Percentiles rank a stretch among this genome's conserved stretches.
These are phyloP conservation scores for Trematosphaeria pertusa DNA, from an alignment of 2,329 filamentous ascomycete genomes.

Conservation along the genomic window DNA sequence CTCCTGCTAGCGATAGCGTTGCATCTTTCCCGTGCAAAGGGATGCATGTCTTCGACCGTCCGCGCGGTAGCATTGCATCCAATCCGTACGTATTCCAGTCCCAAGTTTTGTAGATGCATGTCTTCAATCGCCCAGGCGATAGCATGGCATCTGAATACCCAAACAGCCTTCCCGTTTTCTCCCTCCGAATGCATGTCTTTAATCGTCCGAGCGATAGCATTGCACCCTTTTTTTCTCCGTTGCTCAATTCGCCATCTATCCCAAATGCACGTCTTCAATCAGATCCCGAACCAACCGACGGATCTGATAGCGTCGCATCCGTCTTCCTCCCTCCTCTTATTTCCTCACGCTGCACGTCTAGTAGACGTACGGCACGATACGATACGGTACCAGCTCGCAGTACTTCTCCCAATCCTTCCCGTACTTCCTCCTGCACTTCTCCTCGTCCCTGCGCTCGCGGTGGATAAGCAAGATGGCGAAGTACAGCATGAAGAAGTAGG, in stretches of 20 bases:
- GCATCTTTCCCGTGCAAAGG: slow-evolving; percentile 10
- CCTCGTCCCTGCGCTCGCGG: slow-evolving; percentile 84
- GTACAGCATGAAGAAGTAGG: slow-evolving; percentile 94
- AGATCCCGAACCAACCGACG: slow-evolving; percentile 13
- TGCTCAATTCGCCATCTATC: too few species aligned
- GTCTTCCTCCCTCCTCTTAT: neutral
- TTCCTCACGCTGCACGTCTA: slow-evolving; percentile 48
- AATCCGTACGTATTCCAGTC: neutral
- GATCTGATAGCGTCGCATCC: slow-evolving; percentile 35
- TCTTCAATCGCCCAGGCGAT: slow-evolving; percentile 33
- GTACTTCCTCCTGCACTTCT: slow-evolving; percentile 91
- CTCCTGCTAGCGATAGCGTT: slow-evolving; percentile 26
- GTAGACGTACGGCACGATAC: slow-evolving; percentile 87
- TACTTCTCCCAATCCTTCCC: slow-evolving; percentile 92
- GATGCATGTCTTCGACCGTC: slow-evolving; percentile 16
- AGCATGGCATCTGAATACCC: slow-evolving; percentile 22
- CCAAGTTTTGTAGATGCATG: slow-evolving; percentile 20
- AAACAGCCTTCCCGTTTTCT: too few species aligned
- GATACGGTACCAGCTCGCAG: slow-evolving; percentile 78
- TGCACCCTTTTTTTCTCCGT: slow-evolving; percentile 13
- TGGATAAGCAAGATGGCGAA: slow-evolving; percentile 88
- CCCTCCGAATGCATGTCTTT: slow-evolving; percentile 21
- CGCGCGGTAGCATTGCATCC: slow-evolving; percentile 12
- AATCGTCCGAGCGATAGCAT: slow-evolving; percentile 34
- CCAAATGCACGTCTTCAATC: slow-evolving; percentile 39